Conservation (phyloP, 257 asterid genomes). For the Echium plantagineum region DNA sequence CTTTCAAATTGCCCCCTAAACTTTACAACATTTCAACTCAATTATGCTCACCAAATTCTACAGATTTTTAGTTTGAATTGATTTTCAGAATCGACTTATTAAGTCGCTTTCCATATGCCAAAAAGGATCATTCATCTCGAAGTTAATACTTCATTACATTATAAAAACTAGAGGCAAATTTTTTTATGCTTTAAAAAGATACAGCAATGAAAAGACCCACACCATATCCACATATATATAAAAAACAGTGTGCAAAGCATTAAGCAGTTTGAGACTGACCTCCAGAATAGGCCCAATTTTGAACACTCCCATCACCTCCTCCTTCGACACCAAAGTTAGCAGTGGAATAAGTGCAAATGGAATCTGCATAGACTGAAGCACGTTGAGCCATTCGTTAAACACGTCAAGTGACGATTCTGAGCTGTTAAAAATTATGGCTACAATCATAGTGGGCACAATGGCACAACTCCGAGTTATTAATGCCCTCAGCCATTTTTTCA, state of each 20-base stretch:
- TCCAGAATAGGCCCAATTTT: constrained; percentile 60
- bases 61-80: too few relatives aligned
- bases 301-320: constrained; percentile 77
- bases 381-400: constrained; percentile 94
- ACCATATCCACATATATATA: too few relatives aligned
- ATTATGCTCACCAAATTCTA: too few relatives aligned
- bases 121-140: too few relatives aligned
- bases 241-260: background rate
- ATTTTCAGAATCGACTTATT: too few relatives aligned
- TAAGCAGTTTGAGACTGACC: constrained; percentile 30
- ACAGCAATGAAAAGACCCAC: too few relatives aligned
- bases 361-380: constrained; percentile 88
- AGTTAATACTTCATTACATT: too few relatives aligned
- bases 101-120: too few relatives aligned
- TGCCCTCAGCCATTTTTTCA: constrained; percentile 84
- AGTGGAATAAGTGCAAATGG: constrained; percentile 98
- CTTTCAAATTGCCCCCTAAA: too few relatives aligned
- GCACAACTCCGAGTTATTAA: constrained; percentile 95
- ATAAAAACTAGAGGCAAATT: too few relatives aligned
- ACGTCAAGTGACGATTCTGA: constrained; percentile 81
- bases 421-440: constrained; percentile 80
- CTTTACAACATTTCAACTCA: too few relatives aligned
- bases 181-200: too few relatives aligned
- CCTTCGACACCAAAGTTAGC: constrained; percentile 91
- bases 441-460: constrained; percentile 78